Conservation (phyloP, 2,329 filamentous ascomycete genomes). For the Colletotrichum musicola region DNA sequence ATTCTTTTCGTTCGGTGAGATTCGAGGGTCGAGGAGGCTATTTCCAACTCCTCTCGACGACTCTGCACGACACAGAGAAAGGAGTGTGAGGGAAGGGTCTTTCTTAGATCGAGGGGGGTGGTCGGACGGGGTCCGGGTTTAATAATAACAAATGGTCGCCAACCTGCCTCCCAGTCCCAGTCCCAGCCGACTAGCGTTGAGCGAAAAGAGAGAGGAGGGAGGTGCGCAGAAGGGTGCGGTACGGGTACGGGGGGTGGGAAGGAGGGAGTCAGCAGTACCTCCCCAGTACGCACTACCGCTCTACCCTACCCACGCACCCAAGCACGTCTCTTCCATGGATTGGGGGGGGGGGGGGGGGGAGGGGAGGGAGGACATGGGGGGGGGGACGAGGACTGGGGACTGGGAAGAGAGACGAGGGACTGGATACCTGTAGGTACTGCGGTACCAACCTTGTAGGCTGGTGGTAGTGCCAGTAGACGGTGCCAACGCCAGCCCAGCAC, state of each 20-base stretch:
- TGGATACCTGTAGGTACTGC: no score
- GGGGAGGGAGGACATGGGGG: background rate
- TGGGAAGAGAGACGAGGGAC: background rate
- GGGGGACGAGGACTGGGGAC: background rate
- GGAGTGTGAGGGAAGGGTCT: constrained; percentile 39
- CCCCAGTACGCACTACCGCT: constrained; percentile 17
- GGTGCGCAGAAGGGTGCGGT: background rate
- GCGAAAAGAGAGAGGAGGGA: background rate
- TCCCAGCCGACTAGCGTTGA: background rate
- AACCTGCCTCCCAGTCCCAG: constrained; percentile 15
- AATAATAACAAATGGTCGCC: constrained; percentile 42
- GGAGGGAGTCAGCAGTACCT: constrained; percentile 12
- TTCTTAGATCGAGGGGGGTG: constrained; percentile 41
- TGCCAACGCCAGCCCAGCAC: constrained; percentile 14
- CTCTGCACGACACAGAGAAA: constrained; percentile 39
- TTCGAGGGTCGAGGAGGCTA: constrained; percentile 38
- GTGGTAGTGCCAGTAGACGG: background rate
- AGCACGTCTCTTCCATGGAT: constrained; percentile 12
- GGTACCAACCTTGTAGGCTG: no score
- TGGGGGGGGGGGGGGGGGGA: background rate
- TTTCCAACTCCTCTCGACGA: constrained; percentile 38
- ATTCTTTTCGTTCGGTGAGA: background rate
- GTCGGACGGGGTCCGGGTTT: constrained; percentile 42
- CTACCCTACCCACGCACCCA: constrained; percentile 30
- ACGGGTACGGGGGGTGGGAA: constrained; percentile 2